Evolutionary conservation across 179 eudicot genomes (phyloP), one percentile per base, ranked within the genome.

Genomic region (Nepenthes alata): DNA sequence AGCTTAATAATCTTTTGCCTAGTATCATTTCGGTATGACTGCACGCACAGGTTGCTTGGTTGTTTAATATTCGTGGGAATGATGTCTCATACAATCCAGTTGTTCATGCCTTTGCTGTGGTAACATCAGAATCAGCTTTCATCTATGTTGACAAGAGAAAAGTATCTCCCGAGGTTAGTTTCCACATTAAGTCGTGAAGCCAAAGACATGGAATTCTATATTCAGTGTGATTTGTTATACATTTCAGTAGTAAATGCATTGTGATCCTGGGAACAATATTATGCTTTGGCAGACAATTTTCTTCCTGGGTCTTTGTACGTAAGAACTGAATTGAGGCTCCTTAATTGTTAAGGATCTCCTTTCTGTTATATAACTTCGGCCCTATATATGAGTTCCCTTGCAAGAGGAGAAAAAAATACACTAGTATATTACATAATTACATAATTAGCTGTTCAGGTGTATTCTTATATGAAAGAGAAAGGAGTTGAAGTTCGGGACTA

Each of bases 31-130:
- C 12, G 5, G 47, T 56, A 35, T 47, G 62, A 47, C 68, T 59
- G 47, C 53, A 7, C 38, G 41, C 75, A 63, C 83, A 93, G 98
- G 97, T 93, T 76, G 98, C 95, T 66, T 93, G 98, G 98, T 62
- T 89, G 75, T 89, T 72, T 67, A 93, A 93, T 69, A 62, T 93
- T 61, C 97, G 98, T 67, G 98, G 98, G 35, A 72, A 64, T 71
- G 98, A 93, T 74, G 98, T 93, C 69, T 75, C 94, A 14, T 89
- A 86, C 57, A 80, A 81, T 70, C 98, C 98, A 53, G 97, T 93
- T 77, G 95, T 83, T 64, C 97, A 93, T 63, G 88, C 98, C 55
- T 93, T 73, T 80, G 97, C 95, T 61, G 70, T 93, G 58, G 95
- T 93, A 60, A 89, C 98, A 37, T 62, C 63, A 37, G 58, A 55